Evolutionary conservation across 768 basidiomycete species (phyloP).

Genomic region (Hortiboletus flavorubellus): DNA sequence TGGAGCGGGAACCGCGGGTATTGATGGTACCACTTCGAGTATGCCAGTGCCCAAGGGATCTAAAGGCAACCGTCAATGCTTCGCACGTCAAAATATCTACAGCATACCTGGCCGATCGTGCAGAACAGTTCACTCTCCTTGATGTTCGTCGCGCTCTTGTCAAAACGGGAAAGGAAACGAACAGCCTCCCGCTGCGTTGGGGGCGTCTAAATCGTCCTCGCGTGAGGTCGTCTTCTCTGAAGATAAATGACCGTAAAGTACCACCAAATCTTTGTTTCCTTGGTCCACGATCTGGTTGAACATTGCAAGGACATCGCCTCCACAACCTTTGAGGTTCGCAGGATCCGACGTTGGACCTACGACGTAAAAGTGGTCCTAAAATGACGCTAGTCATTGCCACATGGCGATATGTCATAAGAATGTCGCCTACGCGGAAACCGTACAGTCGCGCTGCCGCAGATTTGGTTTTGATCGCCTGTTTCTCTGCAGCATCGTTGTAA

Average conservation of each 20-base stretch:
- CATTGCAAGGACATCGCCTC: constrained; percentile 34
- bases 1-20: constrained; percentile 51
- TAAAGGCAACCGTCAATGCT: constrained; percentile 13
- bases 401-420: not conserved
- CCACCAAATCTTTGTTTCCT: constrained; percentile 43
- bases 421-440: constrained; percentile 41
- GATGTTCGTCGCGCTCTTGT: constrained; percentile 59
- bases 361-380: constrained; percentile 49
- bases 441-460: constrained; percentile 36
- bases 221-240: not conserved
- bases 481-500: constrained; percentile 51
- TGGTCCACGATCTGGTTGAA: constrained; percentile 45
- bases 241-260: constrained; percentile 17
- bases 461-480: constrained; percentile 30
- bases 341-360: constrained; percentile 49
- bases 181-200: constrained; percentile 34
- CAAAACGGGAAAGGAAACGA: constrained; percentile 53
- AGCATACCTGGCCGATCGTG: constrained; percentile 43
- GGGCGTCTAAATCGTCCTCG: constrained; percentile 19
- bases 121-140: constrained; percentile 51
- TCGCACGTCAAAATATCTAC: not conserved
- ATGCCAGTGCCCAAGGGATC: constrained; percentile 53
- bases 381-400: not conserved
- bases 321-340: constrained; percentile 36
- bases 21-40: constrained; percentile 59